Evolutionary conservation across 2,329 filamentous ascomycete species (phyloP), one percentile per base, ranked within the genome.

Genomic region (Dothideomycetes sp.): DNA sequence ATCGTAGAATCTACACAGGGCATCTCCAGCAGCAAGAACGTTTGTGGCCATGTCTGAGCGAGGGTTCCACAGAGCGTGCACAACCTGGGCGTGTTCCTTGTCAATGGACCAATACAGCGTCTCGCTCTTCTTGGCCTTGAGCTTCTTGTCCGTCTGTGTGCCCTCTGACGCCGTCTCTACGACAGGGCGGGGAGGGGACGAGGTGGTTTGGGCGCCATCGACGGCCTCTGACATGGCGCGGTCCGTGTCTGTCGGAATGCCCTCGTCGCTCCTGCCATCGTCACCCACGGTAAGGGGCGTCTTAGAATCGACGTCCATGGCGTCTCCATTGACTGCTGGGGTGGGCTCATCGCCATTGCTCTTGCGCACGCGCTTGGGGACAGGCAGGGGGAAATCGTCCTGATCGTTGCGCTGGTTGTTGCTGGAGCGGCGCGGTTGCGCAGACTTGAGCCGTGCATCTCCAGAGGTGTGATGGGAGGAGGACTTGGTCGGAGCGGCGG

Each of bases 291-390:
- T 27, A 7, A 27, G 5, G 45, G 61, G 58, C 16, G 58, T 53
- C 31, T 58, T 59, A 12, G 52, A 53, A 39, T 65, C 66, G 5
- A 68, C 49, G 14, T 69, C 65, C 64, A 69, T 68, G 39, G 57
- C 59, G 45, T 70, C 55, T 42, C 64, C 64, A 47, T 68, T 67
- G 41, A 60, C 43, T 22, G 62, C 57, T 10, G 22, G 22, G 22
- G 22, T 12, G 12, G 22, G 45, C 8, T 50, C 50, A 29, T 47
- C 52, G 5, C 49, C 52, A 39, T 57, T 54, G 39, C 52, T 57
- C 36, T 51, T 49, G 12, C 58, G 47, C 35, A 52, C 52, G 27
- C 54, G 48, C 44, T 59, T 58, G 7, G 54, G 45, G n/a, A 50
- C 45, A 4, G 55, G 52, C 14, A 51, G 48, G 1, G 54, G 54